Evolutionary conservation across 2,329 filamentous ascomycete genomes (phyloP).

Genomic region (Rasamsonia emersonii): DNA sequence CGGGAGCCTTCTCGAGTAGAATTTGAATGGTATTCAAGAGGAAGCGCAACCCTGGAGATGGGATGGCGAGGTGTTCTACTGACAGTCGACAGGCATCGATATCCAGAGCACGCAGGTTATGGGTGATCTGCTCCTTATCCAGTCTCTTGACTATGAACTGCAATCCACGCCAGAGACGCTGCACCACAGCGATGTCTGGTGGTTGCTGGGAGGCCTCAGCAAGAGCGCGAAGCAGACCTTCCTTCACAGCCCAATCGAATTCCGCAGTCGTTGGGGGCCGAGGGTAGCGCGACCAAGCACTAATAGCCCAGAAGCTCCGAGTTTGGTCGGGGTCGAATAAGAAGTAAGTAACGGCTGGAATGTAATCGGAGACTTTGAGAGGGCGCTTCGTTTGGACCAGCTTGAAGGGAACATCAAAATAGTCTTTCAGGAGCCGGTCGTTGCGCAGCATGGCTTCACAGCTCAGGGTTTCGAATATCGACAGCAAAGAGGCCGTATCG

Average conservation of each 20-base stretch:
- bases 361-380: constrained; percentile 65
- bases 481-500: constrained; percentile 58
- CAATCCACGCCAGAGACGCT: constrained; percentile 72
- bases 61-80: constrained; percentile 58
- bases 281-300: constrained; percentile 59
- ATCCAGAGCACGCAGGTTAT: constrained; percentile 71
- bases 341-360: constrained; percentile 78
- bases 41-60: constrained; percentile 55
- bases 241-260: constrained; percentile 81
- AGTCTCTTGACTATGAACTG: constrained; percentile 65
- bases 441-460: constrained; percentile 66
- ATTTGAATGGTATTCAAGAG: constrained; percentile 62
- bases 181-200: constrained; percentile 46
- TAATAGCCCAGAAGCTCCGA: constrained; percentile 59
- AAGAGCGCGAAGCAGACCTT: constrained; percentile 61
- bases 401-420: constrained; percentile 77
- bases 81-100: constrained; percentile 54
- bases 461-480: constrained; percentile 81
- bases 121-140: constrained; percentile 63
- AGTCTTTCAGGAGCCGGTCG: constrained; percentile 42
- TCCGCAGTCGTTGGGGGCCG: constrained; percentile 59
- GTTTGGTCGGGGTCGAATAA: constrained; percentile 64
- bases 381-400: constrained; percentile 69
- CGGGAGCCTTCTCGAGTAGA: constrained; percentile 66
- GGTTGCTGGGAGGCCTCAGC: constrained; percentile 51